phyloP scores from a whole-genome alignment of 2,329 filamentous ascomycete genomes.

The Gyromitra esculenta region DNA sequence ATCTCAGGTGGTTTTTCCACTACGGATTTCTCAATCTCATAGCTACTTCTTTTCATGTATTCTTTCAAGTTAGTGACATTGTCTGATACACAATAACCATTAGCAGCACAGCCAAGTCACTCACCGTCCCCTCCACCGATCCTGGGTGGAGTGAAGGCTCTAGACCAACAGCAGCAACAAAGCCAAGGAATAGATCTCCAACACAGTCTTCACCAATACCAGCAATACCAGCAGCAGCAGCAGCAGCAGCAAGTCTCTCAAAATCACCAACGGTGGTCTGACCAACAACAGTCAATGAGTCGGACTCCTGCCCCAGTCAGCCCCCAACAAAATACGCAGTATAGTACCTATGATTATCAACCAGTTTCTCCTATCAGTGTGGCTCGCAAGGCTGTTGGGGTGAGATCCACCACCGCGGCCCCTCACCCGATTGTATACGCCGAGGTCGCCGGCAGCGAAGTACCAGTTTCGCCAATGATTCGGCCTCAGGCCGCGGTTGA shows the following conservation, averaged over 20 bases:
- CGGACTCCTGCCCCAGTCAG: background rate
- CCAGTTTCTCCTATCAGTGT: slow-evolving; percentile 10
- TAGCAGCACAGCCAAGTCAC: background rate
- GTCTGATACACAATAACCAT: background rate
- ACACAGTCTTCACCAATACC: background rate
- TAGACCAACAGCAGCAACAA: background rate
- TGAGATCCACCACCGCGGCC: slow-evolving; percentile 18
- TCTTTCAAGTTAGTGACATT: background rate
- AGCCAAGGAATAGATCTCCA: background rate
- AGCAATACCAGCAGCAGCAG: background rate
- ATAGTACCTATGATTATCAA: background rate
- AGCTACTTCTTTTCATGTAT: background rate
- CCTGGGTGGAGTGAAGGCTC: background rate
- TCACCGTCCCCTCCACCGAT: background rate
- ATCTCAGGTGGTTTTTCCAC: background rate
- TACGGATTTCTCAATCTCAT: background rate
- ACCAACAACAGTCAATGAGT: background rate
- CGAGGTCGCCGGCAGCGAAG: slow-evolving; percentile 40
- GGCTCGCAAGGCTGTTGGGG: slow-evolving; percentile 12
- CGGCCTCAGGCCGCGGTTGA: slow-evolving; percentile 10
- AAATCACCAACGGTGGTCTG: background rate
- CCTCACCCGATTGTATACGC: slow-evolving; percentile 20
- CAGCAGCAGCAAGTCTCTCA: background rate
- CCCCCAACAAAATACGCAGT: background rate
- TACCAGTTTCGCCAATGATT: background rate